phyloP scores from a whole-genome alignment of 2,329 filamentous ascomycete species.

The Aotearoamyces nothofagi region DNA sequence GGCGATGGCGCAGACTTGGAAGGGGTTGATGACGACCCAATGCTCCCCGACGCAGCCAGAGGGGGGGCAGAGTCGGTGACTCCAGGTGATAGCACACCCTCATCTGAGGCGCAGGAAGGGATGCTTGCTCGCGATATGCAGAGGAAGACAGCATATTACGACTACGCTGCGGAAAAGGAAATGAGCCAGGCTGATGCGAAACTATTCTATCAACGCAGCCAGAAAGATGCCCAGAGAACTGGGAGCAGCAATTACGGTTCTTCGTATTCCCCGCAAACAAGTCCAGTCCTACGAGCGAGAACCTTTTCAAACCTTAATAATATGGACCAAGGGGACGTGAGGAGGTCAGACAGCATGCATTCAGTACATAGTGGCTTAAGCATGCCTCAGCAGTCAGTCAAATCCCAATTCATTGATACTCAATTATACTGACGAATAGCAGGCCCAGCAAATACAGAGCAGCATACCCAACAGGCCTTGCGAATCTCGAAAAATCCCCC shows the following conservation, averaged over 20 bases:
- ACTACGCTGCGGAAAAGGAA: slow-evolving; percentile 84
- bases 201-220: slow-evolving; percentile 85
- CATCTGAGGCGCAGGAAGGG: slow-evolving; percentile 21
- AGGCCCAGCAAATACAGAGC: slow-evolving; percentile 13
- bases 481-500: slow-evolving; percentile 15
- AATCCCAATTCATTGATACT: not conserved
- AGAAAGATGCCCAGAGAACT: slow-evolving; percentile 32
- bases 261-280: slow-evolving; percentile 15
- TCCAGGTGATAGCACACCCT: slow-evolving; percentile 10
- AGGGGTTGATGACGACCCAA: slow-evolving; percentile 6
- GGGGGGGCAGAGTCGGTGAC: slow-evolving; percentile 8
- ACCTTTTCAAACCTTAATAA: slow-evolving; percentile 12
- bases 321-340: slow-evolving; percentile 9
- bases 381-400: slow-evolving; percentile 9
- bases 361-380: slow-evolving; percentile 14
- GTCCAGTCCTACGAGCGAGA: slow-evolving; percentile 14
- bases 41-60: slow-evolving; percentile 17
- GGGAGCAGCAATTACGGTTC: slow-evolving; percentile 17
- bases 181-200: slow-evolving; percentile 92
- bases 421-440: slow-evolving; percentile 2
- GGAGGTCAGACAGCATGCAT: slow-evolving; percentile 14
- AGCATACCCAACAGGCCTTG: slow-evolving; percentile 13
- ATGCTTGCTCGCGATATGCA: slow-evolving; percentile 46
- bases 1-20: slow-evolving; percentile 9
- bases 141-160: slow-evolving; percentile 74